Percentiles rank a stretch among this genome's conserved stretches.
Conservation (phyloP, 2,329 filamentous ascomycete species). For the Aspergillus bombycis region DNA sequence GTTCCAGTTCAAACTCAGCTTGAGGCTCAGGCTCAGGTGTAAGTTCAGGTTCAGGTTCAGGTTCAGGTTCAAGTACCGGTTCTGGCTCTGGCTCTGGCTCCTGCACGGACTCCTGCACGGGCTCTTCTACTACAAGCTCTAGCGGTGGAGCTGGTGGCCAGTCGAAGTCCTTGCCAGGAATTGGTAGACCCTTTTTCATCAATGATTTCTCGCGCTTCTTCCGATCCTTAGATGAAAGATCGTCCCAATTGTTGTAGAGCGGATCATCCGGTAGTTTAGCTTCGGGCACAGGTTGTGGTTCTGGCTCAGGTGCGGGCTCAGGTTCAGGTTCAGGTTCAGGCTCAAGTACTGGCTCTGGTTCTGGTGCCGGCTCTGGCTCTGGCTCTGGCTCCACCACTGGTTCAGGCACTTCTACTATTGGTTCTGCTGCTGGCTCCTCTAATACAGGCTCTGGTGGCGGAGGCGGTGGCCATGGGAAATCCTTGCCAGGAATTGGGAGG, state of each 20-base stretch:
- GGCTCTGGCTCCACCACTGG: slow-evolving; percentile 22
- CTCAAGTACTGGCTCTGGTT: slow-evolving; percentile 25
- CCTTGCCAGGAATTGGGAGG: slow-evolving; percentile 34
- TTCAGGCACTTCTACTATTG: too few relatives aligned
- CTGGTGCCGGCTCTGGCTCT: slow-evolving; percentile 15
- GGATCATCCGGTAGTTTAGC: slow-evolving; percentile 39
- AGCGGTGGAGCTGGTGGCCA: slow-evolving; percentile 23
- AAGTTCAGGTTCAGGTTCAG: slow-evolving; percentile 34
- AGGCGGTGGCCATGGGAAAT: slow-evolving; percentile 26
- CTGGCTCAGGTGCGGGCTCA: slow-evolving; percentile 30
- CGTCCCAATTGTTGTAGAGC: slow-evolving; percentile 38
- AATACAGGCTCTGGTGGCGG: background rate
- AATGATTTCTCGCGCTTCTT: slow-evolving; percentile 47
- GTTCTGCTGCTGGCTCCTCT: slow-evolving; percentile 17
- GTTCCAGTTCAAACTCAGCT: slow-evolving; percentile 21
- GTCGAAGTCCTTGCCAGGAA: slow-evolving; percentile 34
- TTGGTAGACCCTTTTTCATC: slow-evolving; percentile 31
- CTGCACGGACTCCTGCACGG: slow-evolving; percentile 20
- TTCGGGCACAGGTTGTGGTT: slow-evolving; percentile 27
- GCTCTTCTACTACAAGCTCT: slow-evolving; percentile 25
- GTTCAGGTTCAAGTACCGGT: slow-evolving; percentile 32
- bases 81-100: slow-evolving; percentile 21
- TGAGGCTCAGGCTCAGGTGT: slow-evolving; percentile 35
- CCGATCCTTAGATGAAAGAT: slow-evolving; percentile 45
- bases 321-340: slow-evolving; percentile 34